Evolutionary conservation across 148 eudicot species (phyloP).

Genomic region (Vaccinium myrtillus): DNA sequence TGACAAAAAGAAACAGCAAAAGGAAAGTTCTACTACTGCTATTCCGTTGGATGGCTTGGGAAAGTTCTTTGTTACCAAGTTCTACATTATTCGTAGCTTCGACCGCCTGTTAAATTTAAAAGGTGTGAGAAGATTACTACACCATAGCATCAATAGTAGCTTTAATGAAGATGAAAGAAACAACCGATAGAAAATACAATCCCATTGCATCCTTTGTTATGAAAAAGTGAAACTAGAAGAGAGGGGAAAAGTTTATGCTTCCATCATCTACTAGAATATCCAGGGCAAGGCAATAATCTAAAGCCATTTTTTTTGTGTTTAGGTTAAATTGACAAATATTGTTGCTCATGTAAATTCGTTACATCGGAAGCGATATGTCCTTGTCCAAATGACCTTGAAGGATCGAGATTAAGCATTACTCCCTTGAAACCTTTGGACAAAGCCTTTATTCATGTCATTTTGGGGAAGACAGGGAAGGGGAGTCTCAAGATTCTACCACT

Average conservation of each 20-base stretch:
- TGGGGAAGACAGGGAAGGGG: not conserved
- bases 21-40: slow-evolving; percentile 95
- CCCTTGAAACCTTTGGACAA: not conserved
- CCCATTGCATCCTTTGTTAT: not conserved
- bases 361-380: not conserved
- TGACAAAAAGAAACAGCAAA: slow-evolving; percentile 70
- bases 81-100: slow-evolving; percentile 89
- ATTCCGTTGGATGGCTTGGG: slow-evolving; percentile 82
- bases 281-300: not conserved
- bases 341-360: not conserved
- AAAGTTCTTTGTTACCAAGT: slow-evolving; percentile 85
- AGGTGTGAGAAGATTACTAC: not conserved
- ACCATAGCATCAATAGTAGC: slow-evolving; percentile 7
- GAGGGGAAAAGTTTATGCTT: not conserved
- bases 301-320: not conserved
- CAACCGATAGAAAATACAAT: not conserved
- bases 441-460: not conserved
- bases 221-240: not conserved
- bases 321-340: not conserved
- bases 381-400: not conserved
- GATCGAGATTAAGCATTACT: not conserved
- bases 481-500: not conserved
- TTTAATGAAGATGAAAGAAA: not conserved
- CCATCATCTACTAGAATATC: not conserved
- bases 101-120: slow-evolving; percentile 56